Evolutionary conservation across 495 filamentous ascomycete species (phyloP).

Genomic region (Collariella sp.): DNA sequence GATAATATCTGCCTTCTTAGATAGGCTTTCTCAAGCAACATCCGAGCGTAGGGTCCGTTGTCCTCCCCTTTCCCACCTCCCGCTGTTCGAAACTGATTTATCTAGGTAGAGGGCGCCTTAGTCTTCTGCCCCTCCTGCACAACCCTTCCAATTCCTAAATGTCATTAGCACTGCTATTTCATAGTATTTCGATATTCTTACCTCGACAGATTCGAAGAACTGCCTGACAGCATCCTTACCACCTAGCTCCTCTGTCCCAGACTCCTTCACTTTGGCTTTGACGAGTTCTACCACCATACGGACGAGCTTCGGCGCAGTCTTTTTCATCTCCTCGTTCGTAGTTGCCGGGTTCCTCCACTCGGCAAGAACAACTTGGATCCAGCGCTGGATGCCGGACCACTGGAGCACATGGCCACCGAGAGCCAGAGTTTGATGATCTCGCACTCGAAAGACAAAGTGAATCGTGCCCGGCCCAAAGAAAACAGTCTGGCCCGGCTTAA

Average conservation of each 20-base stretch:
- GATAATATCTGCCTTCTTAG: no score
- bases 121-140: background rate
- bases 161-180: background rate
- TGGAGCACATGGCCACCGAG: slow-evolving; percentile 19
- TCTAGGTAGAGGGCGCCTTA: background rate
- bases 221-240: slow-evolving; percentile 3
- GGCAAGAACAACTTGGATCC: slow-evolving; percentile 13
- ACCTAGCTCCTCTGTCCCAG: slow-evolving; percentile 7
- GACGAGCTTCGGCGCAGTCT: slow-evolving; percentile 14
- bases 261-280: background rate
- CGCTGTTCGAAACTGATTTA: no score
- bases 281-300: slow-evolving; percentile 7
- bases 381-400: slow-evolving; percentile 17
- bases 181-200: background rate
- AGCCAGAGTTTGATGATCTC: slow-evolving; percentile 14
- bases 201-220: slow-evolving; percentile 7
- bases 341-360: slow-evolving; percentile 12
- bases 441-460: slow-evolving; percentile 28
- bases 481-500: slow-evolving; percentile 24
- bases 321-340: slow-evolving; percentile 18
- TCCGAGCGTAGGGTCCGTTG: no score
- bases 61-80: no score
- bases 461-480: slow-evolving; percentile 30
- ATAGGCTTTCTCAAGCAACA: no score
- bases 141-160: slow-evolving; percentile 5